Conservation (phyloP, 495 filamentous ascomycete genomes). For the Bathelium albidoporum region DNA sequence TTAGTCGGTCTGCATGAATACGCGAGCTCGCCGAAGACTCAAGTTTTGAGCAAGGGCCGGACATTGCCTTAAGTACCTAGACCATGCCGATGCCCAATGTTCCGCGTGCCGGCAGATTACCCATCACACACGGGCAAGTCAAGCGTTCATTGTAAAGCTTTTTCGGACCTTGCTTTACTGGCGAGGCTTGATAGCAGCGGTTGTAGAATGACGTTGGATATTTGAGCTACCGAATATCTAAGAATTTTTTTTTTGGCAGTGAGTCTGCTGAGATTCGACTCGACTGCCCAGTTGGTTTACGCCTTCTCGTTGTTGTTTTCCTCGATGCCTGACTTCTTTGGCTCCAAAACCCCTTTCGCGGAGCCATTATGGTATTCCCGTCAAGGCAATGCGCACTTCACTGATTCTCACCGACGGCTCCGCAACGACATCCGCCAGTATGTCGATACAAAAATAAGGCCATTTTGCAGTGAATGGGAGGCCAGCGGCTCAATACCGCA, state of each 20-base stretch:
- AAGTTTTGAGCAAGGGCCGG: background rate
- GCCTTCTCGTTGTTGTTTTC: background rate
- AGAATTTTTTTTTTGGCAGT: background rate
- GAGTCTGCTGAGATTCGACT: background rate
- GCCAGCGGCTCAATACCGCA: slow-evolving; percentile 36
- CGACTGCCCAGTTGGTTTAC: background rate
- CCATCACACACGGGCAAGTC: background rate
- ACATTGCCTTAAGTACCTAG: background rate
- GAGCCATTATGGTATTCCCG: slow-evolving; percentile 6
- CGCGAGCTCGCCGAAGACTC: background rate
- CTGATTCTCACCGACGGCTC: slow-evolving; percentile 36
- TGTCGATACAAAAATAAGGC: slow-evolving; percentile 36
- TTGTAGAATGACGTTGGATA: background rate
- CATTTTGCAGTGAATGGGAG: slow-evolving; percentile 42
- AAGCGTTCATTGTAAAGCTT: background rate
- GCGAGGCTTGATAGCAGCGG: background rate
- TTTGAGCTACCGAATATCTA: background rate
- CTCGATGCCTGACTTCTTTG: background rate
- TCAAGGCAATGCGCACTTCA: slow-evolving; percentile 34
- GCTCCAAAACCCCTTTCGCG: background rate
- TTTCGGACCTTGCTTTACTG: background rate
- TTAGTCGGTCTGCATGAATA: background rate
- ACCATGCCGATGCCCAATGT: background rate
- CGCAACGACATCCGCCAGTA: slow-evolving; percentile 39
- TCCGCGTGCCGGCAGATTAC: background rate